Evolutionary conservation across 495 filamentous ascomycete species (phyloP), one percentile per base, ranked within the genome.

Genomic region (Daldinia childiae): DNA sequence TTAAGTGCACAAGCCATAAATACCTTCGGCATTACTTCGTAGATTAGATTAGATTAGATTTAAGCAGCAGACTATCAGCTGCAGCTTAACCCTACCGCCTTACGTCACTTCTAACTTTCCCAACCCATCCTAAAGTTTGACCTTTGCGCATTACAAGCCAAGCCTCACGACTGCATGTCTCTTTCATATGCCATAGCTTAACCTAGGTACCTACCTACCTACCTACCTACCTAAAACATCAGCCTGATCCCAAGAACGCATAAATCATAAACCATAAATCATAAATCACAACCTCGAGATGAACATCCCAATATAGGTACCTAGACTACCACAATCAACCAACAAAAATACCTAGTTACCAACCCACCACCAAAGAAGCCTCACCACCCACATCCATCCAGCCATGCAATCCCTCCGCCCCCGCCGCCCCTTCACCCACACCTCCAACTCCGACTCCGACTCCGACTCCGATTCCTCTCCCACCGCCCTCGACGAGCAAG

Each of bases 371-470:
- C 30, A 32, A 32, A 32, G 17, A 36, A 41, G 0, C 11, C 19
- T 24, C 54, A 30, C 32, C n/a, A 8, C 36, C 26, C 68, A 59
- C 63, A n/a, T 58, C 29, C 58, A 3, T 24, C 43, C 19, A 21
- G 3, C 19, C 43, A 21, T 48, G n/a, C 43, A 19, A 45, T 69
- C 78, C 7, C 77, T 87, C 45, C 84, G 88, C 62, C 78, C 91
- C 55, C 86, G 90, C 15, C 86, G 82, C 56, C 87, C 86, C 15
- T 91, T 91, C 77, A 85, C 82, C 12, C 91, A 91, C 81, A 86
- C 87, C 6, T 43, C 67, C 14, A 34, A 62, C n/a, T 54, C 68
- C 17, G 78, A 82, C 48, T 80, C 73, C 66, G 41, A 75, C 1
- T 83, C 84, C 19, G 82, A 86, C 26, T 52, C 50, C 64, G 83